phyloP scores from a whole-genome alignment of 2,329 filamentous ascomycete genomes.

The Beauveria scarabaeidicola region DNA sequence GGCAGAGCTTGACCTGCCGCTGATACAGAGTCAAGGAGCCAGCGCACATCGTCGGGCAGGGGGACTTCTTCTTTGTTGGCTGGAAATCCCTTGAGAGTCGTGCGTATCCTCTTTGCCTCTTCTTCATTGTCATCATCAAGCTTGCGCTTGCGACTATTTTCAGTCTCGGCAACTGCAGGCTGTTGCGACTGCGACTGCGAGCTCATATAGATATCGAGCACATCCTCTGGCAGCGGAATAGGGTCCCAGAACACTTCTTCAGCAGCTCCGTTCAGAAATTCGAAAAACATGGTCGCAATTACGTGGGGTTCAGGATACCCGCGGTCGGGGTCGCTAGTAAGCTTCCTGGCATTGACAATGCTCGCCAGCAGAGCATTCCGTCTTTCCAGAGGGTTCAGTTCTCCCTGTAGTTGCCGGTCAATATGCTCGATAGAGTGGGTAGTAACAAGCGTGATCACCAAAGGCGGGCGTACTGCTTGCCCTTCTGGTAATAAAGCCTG shows the following conservation, averaged over 20 bases:
- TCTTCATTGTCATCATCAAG: constrained; percentile 28
- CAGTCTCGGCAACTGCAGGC: constrained; percentile 15
- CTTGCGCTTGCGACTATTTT: constrained; percentile 37
- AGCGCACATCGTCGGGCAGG: constrained; percentile 23
- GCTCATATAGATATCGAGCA: constrained; percentile 39
- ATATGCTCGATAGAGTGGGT: constrained; percentile 49
- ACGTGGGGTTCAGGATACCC: constrained; percentile 35
- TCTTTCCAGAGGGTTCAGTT: constrained; percentile 32
- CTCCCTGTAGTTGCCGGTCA: constrained; percentile 33
- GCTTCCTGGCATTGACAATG: constrained; percentile 27
- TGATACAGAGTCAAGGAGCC: constrained; percentile 20
- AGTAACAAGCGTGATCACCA: constrained; percentile 41
- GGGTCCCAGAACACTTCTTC: constrained; percentile 37
- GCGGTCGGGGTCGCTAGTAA: constrained; percentile 33
- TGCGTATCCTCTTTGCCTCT: constrained; percentile 23
- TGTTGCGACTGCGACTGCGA: constrained; percentile 29
- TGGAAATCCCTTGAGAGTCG: constrained; percentile 16
- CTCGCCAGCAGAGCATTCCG: constrained; percentile 36
- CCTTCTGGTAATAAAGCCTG: constrained; percentile 13
- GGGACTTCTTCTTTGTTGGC: constrained; percentile 22
- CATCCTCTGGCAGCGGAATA: constrained; percentile 36
- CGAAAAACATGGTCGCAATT: constrained; percentile 38
- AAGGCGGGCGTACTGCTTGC: constrained; percentile 24
- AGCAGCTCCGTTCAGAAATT: constrained; percentile 32
- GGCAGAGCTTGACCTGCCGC: constrained; percentile 11